phyloP scores from a whole-genome alignment of 768 basidiomycete species.

The Mycena vulgaris region DNA sequence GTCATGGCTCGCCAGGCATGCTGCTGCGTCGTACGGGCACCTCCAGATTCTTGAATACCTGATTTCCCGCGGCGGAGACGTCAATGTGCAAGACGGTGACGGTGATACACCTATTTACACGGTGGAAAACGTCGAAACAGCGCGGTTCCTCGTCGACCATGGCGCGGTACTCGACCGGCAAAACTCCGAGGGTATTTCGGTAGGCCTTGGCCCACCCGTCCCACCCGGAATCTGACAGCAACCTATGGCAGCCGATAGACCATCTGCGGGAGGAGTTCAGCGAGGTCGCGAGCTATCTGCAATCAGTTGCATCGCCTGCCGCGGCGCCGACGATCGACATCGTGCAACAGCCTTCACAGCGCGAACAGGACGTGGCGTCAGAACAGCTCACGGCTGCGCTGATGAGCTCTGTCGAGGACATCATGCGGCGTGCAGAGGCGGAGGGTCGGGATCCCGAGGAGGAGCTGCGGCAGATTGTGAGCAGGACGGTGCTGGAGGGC shows the following conservation, averaged over 20 bases:
- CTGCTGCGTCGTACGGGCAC: constrained; percentile 94
- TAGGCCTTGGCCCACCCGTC: constrained; percentile 54
- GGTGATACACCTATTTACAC: constrained; percentile 95
- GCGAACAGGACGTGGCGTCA: constrained; percentile 78
- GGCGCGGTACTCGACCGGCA: constrained; percentile 76
- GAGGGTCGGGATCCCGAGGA: constrained; percentile 79
- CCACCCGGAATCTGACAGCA: constrained; percentile 26
- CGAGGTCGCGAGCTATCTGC: constrained; percentile 74
- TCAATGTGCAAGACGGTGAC: constrained; percentile 88
- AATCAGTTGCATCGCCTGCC: constrained; percentile 51
- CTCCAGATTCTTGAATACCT: constrained; percentile 84
- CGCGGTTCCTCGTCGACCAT: constrained; percentile 82
- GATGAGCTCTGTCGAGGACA: constrained; percentile 75
- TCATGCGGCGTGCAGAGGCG: constrained; percentile 69
- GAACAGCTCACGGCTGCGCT: constrained; percentile 78
- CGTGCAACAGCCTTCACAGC: constrained; percentile 67
- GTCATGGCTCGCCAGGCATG: constrained; percentile 73
- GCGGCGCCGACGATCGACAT: constrained; percentile 37
- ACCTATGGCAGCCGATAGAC: constrained; percentile 72
- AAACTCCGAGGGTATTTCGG: constrained; percentile 84
- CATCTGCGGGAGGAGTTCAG: constrained; percentile 82
- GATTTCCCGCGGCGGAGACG: constrained; percentile 84
- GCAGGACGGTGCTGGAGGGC: constrained; percentile 77
- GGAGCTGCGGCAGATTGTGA: constrained; percentile 74
- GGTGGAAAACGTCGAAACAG: constrained; percentile 86